Conservation (phyloP, 441 rosid species). For the Sinapis alba region DNA sequence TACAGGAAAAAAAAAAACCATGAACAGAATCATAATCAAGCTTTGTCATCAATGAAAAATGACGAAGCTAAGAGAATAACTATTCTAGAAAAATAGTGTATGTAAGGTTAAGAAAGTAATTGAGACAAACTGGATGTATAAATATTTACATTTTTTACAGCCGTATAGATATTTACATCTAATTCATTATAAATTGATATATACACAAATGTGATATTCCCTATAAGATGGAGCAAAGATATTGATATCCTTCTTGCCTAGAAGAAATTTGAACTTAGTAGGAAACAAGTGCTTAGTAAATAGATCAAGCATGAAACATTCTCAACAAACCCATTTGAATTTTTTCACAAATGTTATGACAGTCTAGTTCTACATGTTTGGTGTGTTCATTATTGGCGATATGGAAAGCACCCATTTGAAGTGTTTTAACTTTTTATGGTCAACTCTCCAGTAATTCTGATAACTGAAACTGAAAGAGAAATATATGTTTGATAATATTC, state of each 20-base stretch:
- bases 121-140: neutral
- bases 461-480: neutral
- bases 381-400: neutral
- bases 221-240: neutral
- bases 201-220: neutral
- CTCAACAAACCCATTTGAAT: neutral
- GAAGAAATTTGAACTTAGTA: neutral
- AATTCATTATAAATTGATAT: neutral
- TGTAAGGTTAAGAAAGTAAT: neutral
- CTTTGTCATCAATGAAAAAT: neutral
- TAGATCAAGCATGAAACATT: neutral
- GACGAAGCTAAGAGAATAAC: neutral
- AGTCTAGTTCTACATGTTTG: too few relatives aligned
- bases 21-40: neutral
- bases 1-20: too few relatives aligned
- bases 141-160: neutral
- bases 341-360: neutral
- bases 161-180: neutral
- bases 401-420: neutral
- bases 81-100: neutral
- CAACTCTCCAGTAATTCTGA: neutral
- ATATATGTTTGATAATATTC: neutral
- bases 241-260: neutral
- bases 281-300: neutral
- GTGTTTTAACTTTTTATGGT: neutral